phyloP scores from a whole-genome alignment of 768 basidiomycete species.

The Butyriboletus loyo region DNA sequence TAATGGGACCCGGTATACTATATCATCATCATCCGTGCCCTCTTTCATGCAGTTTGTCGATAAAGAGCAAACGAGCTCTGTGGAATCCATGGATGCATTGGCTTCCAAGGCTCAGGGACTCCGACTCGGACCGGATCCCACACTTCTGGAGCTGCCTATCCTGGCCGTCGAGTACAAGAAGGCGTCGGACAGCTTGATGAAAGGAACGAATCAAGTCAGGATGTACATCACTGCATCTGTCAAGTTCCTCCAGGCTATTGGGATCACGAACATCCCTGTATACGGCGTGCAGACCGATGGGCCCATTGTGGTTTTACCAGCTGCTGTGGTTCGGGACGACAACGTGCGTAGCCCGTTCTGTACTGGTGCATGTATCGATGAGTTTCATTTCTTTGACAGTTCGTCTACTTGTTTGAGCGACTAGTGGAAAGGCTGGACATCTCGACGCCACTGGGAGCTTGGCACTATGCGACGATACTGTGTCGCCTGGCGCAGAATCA shows the following conservation, averaged over 20 bases:
- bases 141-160: slow-evolving; percentile 5
- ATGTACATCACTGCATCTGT: slow-evolving; percentile 8
- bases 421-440: slow-evolving; percentile 3
- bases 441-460: slow-evolving; percentile 5
- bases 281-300: slow-evolving; percentile 10
- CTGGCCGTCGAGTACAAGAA: slow-evolving; percentile 4
- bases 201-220: slow-evolving; percentile 4
- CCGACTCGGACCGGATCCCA: background rate
- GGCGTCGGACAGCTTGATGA: background rate
- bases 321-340: background rate
- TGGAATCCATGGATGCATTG: background rate
- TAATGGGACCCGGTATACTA: background rate
- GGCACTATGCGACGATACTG: slow-evolving; percentile 9
- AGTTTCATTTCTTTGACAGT: background rate
- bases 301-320: background rate
- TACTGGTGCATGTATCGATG: too few relatives aligned
- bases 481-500: slow-evolving; percentile 5
- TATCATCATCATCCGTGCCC: background rate
- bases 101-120: background rate
- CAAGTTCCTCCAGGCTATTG: slow-evolving; percentile 4
- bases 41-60: background rate
- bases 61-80: too few relatives aligned
- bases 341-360: background rate
- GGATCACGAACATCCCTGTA: slow-evolving; percentile 1
- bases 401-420: slow-evolving; percentile 3